Conservation (phyloP, 148 eudicot genomes). For the Beta vulgaris region DNA sequence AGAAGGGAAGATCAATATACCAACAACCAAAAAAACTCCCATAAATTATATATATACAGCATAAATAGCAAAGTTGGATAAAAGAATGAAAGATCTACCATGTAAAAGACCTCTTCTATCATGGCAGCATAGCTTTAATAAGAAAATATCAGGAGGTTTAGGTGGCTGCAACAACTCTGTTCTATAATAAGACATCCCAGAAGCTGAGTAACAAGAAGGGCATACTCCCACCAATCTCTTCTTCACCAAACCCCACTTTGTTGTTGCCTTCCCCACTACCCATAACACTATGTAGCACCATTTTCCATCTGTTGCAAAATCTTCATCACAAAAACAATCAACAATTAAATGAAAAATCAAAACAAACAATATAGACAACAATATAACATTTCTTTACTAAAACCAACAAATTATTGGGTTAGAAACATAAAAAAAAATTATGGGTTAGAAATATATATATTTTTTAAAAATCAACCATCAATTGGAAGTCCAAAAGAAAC, state of each 20-base stretch:
- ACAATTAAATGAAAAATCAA: background rate
- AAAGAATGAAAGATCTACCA: conserved; percentile 38
- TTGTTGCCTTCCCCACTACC: conserved; percentile 61
- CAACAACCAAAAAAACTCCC: conserved; percentile 5
- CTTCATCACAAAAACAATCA: conserved; percentile 32
- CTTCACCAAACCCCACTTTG: conserved; percentile 75
- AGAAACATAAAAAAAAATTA: no score
- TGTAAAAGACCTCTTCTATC: conserved; percentile 78
- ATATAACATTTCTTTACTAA: background rate
- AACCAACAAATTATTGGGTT: background rate
- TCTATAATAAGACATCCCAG: conserved; percentile 59
- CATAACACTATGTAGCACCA: conserved; percentile 92
- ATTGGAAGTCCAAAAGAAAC: background rate
- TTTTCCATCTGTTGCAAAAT: conserved; percentile 88
- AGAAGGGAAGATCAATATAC: background rate
- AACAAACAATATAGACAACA: background rate
- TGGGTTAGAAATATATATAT: no score
- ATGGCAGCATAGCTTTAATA: conserved; percentile 68
- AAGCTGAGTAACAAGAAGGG: conserved; percentile 76
- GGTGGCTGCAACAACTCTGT: conserved; percentile 61
- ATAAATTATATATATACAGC: background rate
- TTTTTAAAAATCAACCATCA: background rate
- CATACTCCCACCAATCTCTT: conserved; percentile 71
- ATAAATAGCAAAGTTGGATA: background rate
- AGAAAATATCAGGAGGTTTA: conserved; percentile 72